Evolutionary conservation across 148 eudicot genomes (phyloP).

Genomic region (Vaccinium darrowii): DNA sequence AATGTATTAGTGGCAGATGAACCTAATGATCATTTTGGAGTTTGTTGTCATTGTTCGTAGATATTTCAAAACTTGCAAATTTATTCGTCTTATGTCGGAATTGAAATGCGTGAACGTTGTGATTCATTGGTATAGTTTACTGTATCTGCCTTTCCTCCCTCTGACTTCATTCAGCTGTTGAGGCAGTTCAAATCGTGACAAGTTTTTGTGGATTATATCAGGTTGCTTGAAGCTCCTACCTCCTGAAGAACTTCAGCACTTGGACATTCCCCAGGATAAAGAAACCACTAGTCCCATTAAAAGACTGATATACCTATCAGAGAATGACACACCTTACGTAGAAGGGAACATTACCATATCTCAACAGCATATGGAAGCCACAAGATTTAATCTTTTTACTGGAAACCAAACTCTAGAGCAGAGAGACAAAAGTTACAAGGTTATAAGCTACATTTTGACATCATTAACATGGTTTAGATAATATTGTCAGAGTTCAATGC

Average conservation of each 20-base stretch:
- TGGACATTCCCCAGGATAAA: slow-evolving; percentile 54
- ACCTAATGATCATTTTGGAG: not conserved
- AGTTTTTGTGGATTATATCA: slow-evolving; percentile 35
- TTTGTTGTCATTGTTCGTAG: not conserved
- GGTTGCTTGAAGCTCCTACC: slow-evolving; percentile 90
- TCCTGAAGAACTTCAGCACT: slow-evolving; percentile 65
- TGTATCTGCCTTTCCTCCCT: not conserved
- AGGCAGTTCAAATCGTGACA: slow-evolving; percentile 12
- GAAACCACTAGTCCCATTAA: slow-evolving; percentile 42
- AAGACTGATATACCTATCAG: slow-evolving; percentile 61
- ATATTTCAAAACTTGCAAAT: not conserved
- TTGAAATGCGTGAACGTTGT: not conserved
- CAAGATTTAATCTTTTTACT: slow-evolving; percentile 86
- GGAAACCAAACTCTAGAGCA: slow-evolving; percentile 77
- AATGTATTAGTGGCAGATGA: not conserved
- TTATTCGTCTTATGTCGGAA: not conserved
- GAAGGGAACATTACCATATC: slow-evolving; percentile 41
- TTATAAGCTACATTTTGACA: slow-evolving; percentile 31
- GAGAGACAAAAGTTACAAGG: slow-evolving; percentile 80
- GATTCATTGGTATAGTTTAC: not conserved
- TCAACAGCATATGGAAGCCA: slow-evolving; percentile 36
- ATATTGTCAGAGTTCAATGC: slow-evolving; percentile 6
- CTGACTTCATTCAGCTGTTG: slow-evolving; percentile 2
- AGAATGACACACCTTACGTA: slow-evolving; percentile 36
- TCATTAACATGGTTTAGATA: slow-evolving; percentile 7